These are phyloP conservation scores for Strobilomyces dryophilus DNA, from an alignment of 768 basidiomycete genomes.

Conservation along the genomic window DNA sequence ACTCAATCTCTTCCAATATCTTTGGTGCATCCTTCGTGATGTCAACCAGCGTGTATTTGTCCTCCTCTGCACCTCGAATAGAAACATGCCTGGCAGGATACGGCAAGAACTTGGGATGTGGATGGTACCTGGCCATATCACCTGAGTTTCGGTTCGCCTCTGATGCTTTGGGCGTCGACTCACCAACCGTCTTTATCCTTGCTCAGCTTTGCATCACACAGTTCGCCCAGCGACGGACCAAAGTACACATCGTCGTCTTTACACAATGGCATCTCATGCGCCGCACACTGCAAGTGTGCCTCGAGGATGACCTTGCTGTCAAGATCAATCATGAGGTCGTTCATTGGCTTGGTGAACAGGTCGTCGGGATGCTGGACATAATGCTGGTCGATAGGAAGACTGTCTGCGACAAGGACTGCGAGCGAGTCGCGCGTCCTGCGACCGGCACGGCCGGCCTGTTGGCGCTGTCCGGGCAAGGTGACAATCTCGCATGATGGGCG, in stretches of 20 bases:
- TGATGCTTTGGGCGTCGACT: slow-evolving; percentile 8
- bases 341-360: slow-evolving; percentile 57
- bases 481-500: background rate
- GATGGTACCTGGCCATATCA: slow-evolving; percentile 60
- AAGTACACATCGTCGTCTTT: slow-evolving; percentile 68
- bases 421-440: slow-evolving; percentile 77
- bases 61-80: slow-evolving; percentile 75
- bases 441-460: slow-evolving; percentile 87
- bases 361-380: slow-evolving; percentile 68
- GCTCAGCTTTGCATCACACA: slow-evolving; percentile 59
- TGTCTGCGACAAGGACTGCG: slow-evolving; percentile 67
- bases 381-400: slow-evolving; percentile 68
- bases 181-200: slow-evolving; percentile 82
- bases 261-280: slow-evolving; percentile 77
- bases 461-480: slow-evolving; percentile 47
- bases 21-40: slow-evolving; percentile 38
- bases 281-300: slow-evolving; percentile 86
- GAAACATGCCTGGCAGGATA: slow-evolving; percentile 69
- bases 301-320: slow-evolving; percentile 74
- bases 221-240: slow-evolving; percentile 50
- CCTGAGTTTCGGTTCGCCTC: background rate
- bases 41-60: slow-evolving; percentile 73
- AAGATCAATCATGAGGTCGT: slow-evolving; percentile 67
- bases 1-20: slow-evolving; percentile 78
- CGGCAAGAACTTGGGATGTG: slow-evolving; percentile 75